Evolutionary conservation across 192 early-diverging fungal species (phyloP), one percentile per base, ranked within the genome.

Genomic region (Podila verticillata): DNA sequence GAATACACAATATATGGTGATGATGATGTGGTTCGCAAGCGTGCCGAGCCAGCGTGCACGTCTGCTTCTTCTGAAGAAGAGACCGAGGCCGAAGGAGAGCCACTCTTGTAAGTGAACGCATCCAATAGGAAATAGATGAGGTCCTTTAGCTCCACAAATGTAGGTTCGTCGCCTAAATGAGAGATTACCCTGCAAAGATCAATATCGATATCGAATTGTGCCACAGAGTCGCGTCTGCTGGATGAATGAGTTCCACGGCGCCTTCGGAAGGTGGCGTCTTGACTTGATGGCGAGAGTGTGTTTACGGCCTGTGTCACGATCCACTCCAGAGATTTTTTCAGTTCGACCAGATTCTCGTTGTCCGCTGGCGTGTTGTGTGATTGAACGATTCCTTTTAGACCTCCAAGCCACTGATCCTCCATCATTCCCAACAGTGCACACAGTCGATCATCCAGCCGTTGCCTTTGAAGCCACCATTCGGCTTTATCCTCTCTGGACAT

Each of bases 361-460:
- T 68, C 63, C 17, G 62, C 54, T 19, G 81, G 65, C 0, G 72
- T 70, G 28, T 66, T 75, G 60, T 85, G 67, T 5, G 84, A 73
- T 24, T 73, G 81, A 36, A 87, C 72, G 17, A 87, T 56, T 4
- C 84, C 86, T 69, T 91, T 91, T 73, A 98, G 94, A 8, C 92
- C 95, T 19, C 96, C 92, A 5, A 99, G 84, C 97, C 98, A 98
- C 20, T 83, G 83, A 35, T 82, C 70, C 67, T 99, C 94, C 17
- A 99, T 89, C 19, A 72, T 73, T 0, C 48, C 69, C 28, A 98
- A 71, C 36, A 96, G 63, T 7, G 63, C 66, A 54, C 90, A 85
- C 47, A 99, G 65, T 29, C 88, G 86, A 4, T 73, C 70, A 79
- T 99, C 96, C 20, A 98, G 70, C 28, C 66, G 64, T n/a, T 88